Evolutionary conservation across 306 rosid genomes (phyloP).

Genomic region (Fragaria ananassa): DNA sequence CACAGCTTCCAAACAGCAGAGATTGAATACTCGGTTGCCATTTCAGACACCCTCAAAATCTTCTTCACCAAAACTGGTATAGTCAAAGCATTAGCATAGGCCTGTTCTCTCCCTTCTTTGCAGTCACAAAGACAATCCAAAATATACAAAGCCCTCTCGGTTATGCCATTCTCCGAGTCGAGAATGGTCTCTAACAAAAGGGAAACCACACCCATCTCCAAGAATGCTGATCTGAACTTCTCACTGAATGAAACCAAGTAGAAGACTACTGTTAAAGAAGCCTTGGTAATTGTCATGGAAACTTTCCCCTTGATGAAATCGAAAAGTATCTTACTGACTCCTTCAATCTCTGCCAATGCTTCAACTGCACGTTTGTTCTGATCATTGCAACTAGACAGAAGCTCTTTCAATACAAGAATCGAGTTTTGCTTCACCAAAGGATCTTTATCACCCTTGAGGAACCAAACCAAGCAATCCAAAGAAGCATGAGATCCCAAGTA

Average conservation of each 20-base stretch:
- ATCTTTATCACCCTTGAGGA: constrained; percentile 44
- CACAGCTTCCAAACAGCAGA: constrained; percentile 59
- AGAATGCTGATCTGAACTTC: constrained; percentile 27
- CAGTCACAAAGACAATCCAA: constrained; percentile 38
- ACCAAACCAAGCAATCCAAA: constrained; percentile 54
- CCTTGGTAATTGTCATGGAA: constrained; percentile 46
- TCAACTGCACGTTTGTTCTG: constrained; percentile 26
- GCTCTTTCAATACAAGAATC: constrained; percentile 47
- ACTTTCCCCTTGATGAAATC: constrained; percentile 43
- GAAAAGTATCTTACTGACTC: constrained; percentile 41
- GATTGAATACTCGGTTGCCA: constrained; percentile 52
- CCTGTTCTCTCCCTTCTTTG: constrained; percentile 48
- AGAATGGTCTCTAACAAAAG: constrained; percentile 41
- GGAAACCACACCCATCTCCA: constrained; percentile 51
- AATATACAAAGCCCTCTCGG: constrained; percentile 50
- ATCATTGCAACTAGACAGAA: constrained; percentile 39
- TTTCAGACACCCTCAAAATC: constrained; percentile 51
- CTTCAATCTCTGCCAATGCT: constrained; percentile 42
- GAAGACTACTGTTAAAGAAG: constrained; percentile 43
- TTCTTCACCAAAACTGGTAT: constrained; percentile 72
- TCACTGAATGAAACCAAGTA: constrained; percentile 41
- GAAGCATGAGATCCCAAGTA: constrained; percentile 52
- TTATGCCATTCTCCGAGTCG: constrained; percentile 50
- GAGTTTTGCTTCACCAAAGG: constrained; percentile 48
- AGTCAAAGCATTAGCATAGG: constrained; percentile 45